phyloP scores from a whole-genome alignment of 116 monocot genomes.

The Posidonia oceanica region DNA sequence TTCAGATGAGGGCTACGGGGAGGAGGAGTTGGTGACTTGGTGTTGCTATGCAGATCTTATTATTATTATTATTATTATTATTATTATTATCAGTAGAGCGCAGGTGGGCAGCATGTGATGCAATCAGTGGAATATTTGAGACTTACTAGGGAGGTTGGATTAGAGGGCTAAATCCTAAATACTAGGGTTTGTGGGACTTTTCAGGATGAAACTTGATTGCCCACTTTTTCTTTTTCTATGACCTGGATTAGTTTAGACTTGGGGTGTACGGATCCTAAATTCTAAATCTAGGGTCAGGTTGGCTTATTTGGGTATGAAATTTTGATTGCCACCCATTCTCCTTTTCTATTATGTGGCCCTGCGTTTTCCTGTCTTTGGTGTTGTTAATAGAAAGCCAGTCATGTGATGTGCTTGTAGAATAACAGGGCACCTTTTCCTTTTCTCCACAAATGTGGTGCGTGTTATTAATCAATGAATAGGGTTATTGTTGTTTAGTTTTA shows the following conservation, averaged over 20 bases:
- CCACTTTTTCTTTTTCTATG: no score
- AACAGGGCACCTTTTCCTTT: neutral
- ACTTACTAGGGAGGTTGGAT: no score
- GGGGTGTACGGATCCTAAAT: neutral
- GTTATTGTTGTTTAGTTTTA: no score
- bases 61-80: neutral
- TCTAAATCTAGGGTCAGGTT: neutral
- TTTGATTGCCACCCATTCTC: neutral
- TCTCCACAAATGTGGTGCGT: neutral
- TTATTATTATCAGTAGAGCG: neutral
- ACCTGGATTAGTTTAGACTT: no score
- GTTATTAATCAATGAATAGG: no score
- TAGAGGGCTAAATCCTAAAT: no score
- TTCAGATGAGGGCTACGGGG: neutral
- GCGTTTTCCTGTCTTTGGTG: neutral
- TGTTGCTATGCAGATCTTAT: neutral
- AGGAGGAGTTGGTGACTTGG: no score
- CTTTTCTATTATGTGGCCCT: neutral
- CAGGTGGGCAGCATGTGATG: constrained; percentile 1
- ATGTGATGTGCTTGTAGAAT: constrained; percentile 1
- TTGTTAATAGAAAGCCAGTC: neutral
- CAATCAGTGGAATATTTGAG: neutral
- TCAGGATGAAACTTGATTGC: no score
- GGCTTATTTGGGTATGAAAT: neutral
- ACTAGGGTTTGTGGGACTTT: no score